Evolutionary conservation across 2,329 filamentous ascomycete species (phyloP), one percentile per base, ranked within the genome.

Genomic region (Nigrospora osmanthi): DNA sequence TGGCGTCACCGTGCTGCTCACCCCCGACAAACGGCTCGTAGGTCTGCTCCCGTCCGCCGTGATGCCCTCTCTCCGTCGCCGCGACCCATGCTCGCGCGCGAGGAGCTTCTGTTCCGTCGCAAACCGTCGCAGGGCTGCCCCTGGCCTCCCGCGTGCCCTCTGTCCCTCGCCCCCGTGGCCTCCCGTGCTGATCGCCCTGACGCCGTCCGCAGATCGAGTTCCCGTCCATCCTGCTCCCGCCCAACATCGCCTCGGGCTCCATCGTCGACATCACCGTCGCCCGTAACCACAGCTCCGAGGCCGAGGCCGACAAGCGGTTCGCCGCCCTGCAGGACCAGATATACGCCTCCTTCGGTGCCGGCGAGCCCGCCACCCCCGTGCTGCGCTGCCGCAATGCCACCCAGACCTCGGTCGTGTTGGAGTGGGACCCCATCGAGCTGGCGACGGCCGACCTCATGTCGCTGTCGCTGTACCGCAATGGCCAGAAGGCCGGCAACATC

Each of bases 231-330:
- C 86, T 98, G 41, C 83, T 98, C 14, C 93, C 93, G 2, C 87
- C 87, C 50, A 90, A 95, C 64, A 98, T 98, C 66, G 84, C 88
- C 50, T 95, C 89, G 14, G 93, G 93, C 56, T 94, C 87, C 64
- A 97, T 98, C 59, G 93, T 98, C 65, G 93, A 98, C 68, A 97
- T 98, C 67, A 89, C 89, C 49, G 93, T 98, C 54, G 76, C 85
- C 47, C 89, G 91, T 64, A 98, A 98, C 68, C 75, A 80, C 56
- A 69, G 73, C 44, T 88, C 90, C 47, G 93, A 98, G 70, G 65
- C 76, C 44, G 75, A 82, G 54, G 80, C 89, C 49, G 81, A 88
- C 56, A 75, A 81, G 47, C 76, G 81, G 50, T 98, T 98, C 74
- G 75, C 84, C 52, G 69, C 79, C 31, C 84, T 98, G n/a, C 93